A percentile compares a stretch with the other conserved stretches of the same genome.
Evolutionary conservation across 257 asterid genomes (phyloP).

Genomic region (Penstemon newberryi): DNA sequence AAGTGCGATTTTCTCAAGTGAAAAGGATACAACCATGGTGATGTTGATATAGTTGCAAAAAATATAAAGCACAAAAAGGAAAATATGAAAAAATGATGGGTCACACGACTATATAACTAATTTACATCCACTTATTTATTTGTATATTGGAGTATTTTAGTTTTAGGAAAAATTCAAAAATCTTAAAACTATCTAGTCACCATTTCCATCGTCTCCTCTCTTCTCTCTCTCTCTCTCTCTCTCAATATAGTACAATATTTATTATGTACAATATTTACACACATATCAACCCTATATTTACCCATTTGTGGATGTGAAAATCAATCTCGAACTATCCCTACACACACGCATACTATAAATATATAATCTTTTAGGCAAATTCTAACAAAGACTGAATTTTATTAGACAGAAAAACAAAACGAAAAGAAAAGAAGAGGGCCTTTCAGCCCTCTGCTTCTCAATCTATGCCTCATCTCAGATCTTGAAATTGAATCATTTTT

Average conservation of each 20-base stretch:
- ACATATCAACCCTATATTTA: constrained; percentile 27
- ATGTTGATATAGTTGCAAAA: constrained; percentile 13
- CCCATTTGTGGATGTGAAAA: constrained; percentile 38
- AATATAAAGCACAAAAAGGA: constrained; percentile 9
- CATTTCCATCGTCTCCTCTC: constrained; percentile 35
- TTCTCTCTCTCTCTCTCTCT: constrained; percentile 22
- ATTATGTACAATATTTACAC: constrained; percentile 21
- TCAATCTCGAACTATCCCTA: constrained; percentile 35
- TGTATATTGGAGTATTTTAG: background rate
- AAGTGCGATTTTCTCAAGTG: background rate
- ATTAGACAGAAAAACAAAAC: constrained; percentile 41
- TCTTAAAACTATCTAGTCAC: constrained; percentile 31
- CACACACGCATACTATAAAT: constrained; percentile 31
- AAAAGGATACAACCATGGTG: constrained; percentile 19
- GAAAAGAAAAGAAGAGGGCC: constrained; percentile 59
- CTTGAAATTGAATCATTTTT: constrained; percentile 53
- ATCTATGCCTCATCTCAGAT: constrained; percentile 75
- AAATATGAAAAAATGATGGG: constrained; percentile 13
- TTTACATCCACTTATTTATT: constrained; percentile 13
- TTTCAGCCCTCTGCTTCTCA: constrained; percentile 58
- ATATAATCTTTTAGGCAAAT: constrained; percentile 42
- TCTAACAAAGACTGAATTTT: constrained; percentile 57
- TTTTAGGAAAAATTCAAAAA: constrained; percentile 22
- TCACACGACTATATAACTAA: constrained; percentile 21
- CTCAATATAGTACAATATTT: constrained; percentile 7